Conservation (phyloP, 169 alveolate species). For the Cryptosporidium muris region DNA sequence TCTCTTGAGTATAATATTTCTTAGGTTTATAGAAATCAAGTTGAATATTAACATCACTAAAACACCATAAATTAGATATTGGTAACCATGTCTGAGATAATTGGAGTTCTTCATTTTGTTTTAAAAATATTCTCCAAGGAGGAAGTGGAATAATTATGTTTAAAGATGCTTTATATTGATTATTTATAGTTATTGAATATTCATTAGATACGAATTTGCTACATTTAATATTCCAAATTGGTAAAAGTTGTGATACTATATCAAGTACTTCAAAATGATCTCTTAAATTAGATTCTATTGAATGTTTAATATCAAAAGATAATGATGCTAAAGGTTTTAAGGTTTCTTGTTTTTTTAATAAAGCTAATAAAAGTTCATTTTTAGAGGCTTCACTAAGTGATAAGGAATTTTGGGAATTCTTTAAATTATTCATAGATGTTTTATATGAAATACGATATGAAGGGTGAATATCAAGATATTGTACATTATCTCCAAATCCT, state of each 20-base stretch:
- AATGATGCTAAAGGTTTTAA: conserved; percentile 34
- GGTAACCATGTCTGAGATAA: conserved; percentile 10
- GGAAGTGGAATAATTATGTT: conserved; percentile 18
- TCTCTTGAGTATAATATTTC: too few relatives aligned
- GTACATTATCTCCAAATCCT: conserved; percentile 37
- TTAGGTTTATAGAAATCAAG: too few relatives aligned
- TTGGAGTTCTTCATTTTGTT: not conserved
- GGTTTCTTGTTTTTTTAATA: conserved; percentile 9
- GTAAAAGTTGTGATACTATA: conserved; percentile 24
- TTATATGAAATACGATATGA: conserved; percentile 15
- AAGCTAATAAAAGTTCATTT: conserved; percentile 18
- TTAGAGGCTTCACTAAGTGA: conserved; percentile 56
- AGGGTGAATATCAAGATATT: conserved; percentile 30
- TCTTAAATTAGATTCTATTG: conserved; percentile 1
- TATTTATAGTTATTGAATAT: not conserved
- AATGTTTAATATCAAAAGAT: not conserved
- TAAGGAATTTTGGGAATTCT: not conserved
- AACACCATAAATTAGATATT: conserved; percentile 5
- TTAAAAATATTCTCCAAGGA: not conserved
- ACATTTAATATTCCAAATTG: conserved; percentile 37
- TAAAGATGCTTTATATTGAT: not conserved
- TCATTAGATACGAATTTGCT: not conserved
- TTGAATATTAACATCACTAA: not conserved
- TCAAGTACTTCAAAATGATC: conserved; percentile 4
- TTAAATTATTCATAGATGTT: not conserved